Percentiles rank a stretch among this genome's conserved stretches.
Conservation (phyloP, 1,284 basidiomycete genomes). For the Ganoderma meredithae region DNA sequence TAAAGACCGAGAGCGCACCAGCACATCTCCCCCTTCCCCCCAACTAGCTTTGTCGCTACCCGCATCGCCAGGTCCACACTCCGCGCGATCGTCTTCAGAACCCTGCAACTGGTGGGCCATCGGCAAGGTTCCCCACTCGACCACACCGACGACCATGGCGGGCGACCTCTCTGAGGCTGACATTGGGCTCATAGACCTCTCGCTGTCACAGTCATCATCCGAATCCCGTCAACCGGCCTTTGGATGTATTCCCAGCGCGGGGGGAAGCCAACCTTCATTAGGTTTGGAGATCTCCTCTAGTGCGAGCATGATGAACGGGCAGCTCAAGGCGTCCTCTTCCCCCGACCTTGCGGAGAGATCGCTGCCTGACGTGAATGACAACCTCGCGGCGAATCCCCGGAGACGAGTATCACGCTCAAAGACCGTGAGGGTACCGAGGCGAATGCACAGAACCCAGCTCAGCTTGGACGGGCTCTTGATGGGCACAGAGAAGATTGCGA, state of each 20-base stretch:
- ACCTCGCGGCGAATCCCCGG: constrained; percentile 11
- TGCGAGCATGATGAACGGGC: constrained; percentile 20
- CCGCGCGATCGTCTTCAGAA: background rate
- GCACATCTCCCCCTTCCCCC: background rate
- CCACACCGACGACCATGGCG: constrained; percentile 24
- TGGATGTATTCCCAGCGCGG: constrained; percentile 23
- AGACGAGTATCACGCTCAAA: constrained; percentile 47
- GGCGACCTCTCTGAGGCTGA: constrained; percentile 37
- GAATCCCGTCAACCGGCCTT: constrained; percentile 21
- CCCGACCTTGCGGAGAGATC: constrained; percentile 39
- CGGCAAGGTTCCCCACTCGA: constrained; percentile 10
- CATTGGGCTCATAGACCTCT: constrained; percentile 41
- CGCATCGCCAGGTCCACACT: constrained; percentile 1
- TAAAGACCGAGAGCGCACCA: background rate
- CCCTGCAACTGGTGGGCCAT: background rate
- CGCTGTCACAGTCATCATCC: constrained; percentile 28
- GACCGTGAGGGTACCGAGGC: constrained; percentile 44
- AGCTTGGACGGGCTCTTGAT: constrained; percentile 47
- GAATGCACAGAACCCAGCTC: constrained; percentile 27
- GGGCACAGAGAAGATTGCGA: constrained; percentile 53
- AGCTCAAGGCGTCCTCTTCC: constrained; percentile 42
- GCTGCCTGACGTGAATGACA: constrained; percentile 13
- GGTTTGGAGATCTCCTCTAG: constrained; percentile 1
- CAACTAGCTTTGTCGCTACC: background rate
- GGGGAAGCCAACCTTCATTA: constrained; percentile 1